Percentiles rank a stretch among this genome's conserved stretches.
These are phyloP conservation scores for Blastomyces emzantsi DNA, from an alignment of 2,329 filamentous ascomycete genomes.

Conservation along the genomic window DNA sequence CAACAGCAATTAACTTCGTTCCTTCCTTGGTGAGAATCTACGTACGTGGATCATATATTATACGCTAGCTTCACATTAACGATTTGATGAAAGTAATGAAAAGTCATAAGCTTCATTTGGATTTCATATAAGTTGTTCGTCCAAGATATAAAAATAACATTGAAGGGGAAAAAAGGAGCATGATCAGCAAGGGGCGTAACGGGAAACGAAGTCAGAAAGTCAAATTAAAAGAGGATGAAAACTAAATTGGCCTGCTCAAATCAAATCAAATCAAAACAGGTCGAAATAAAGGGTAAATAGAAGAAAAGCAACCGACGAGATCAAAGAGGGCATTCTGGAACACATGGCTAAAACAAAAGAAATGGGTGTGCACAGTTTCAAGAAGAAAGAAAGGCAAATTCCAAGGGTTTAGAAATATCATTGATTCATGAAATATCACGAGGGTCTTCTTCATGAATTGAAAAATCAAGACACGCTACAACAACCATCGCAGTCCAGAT, in stretches of 20 bases:
- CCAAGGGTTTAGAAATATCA: neutral
- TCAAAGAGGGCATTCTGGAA: conserved; percentile 3
- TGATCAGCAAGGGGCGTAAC: neutral
- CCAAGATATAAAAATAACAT: neutral
- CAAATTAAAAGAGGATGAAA: neutral
- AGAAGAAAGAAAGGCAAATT: neutral
- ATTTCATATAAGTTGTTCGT: neutral
- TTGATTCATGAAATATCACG: neutral
- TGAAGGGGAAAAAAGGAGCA: neutral
- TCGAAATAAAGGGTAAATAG: neutral
- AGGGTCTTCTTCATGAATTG: neutral
- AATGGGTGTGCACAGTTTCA: neutral
- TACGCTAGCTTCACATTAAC: neutral
- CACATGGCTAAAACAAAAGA: neutral
- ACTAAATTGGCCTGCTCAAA: neutral
- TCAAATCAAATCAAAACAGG: neutral
- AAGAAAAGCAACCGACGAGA: neutral
- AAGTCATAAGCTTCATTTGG: conserved; percentile 1
- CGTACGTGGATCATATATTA: neutral
- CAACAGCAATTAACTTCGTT: neutral
- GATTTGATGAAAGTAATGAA: neutral
- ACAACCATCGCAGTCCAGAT: neutral
- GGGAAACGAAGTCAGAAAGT: neutral
- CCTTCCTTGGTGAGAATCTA: neutral
- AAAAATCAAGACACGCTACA: neutral